Base-by-base conservation (phyloP, 2,329 filamentous ascomycete genomes). In the Alternaria sp. region DNA sequence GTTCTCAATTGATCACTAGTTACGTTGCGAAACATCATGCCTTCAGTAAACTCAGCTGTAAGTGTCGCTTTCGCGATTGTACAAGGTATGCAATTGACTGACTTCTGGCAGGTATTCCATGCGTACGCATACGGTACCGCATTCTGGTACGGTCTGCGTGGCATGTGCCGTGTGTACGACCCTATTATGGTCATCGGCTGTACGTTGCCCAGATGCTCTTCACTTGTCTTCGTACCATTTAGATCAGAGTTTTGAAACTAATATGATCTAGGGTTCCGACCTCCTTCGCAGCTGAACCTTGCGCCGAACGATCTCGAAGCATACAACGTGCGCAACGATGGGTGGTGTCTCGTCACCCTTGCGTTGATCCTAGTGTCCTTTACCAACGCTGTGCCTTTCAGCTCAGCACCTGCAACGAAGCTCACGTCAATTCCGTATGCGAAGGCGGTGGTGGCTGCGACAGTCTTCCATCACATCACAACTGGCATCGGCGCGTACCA, bases 261-360 rank as follows among this genome's bases (percentile, higher is more conserved):
- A 67, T 28, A 46, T 22, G 16, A 9, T 11, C 1, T 38, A 70
- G 67, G 67, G 70, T 72, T 72, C 55, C 68, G 70, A 0, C 70
- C 70, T 20, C 70, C 70, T 27, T 65, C 68, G 14, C 70, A 72
- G 63, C 57, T 65, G 14, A 60, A 67, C 48, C 67, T 71, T 25
- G 43, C 57, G 0, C 60, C 68, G 22, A 72, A 70, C 45, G 67
- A 71, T n/a, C 70, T 72, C 28, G 70, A 72, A 28, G 58, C 67
- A 30, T 72, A 72, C 60, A 72, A 70, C 43, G 56, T 72, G 20
- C 65, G 64, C 54, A 71, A 63, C 45, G 70, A 72, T 22, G 70
- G 70, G 22, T 72, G 68, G 70, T 72, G 68, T 45, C 67, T 72
- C n/a, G 34, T 72, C 16, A 72, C 70, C 8, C 70, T 72, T 14